Evolutionary conservation across 768 basidiomycete genomes (phyloP), one percentile per base, ranked within the genome.

Genomic region (Podaxis mareebaensis): DNA sequence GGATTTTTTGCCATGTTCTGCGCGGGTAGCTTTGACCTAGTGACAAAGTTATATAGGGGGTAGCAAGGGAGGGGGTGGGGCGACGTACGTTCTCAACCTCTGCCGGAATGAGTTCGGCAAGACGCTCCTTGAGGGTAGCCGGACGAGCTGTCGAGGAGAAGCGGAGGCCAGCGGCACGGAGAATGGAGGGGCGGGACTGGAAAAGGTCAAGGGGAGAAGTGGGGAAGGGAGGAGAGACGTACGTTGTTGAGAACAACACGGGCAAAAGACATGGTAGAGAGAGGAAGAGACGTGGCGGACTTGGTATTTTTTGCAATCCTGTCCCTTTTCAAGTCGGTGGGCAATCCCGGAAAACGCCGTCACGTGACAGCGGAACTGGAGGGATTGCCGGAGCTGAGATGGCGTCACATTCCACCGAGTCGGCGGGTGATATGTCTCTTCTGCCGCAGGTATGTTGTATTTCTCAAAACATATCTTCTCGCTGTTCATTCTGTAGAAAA

Each of bases 41-140:
- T 59, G 64, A 54, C 53, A 48, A 22, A 62, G 58, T 38, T 68
- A 40, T 64, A 62, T 15, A 65, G 36, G 11, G 65, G 36, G n/a
- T 15, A 51, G 13, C 4, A 24, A 4, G n/a, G 12, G 36, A 55
- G 39, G 17, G 46, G 20, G 11, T 33, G 20, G 63, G 22, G 13
- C 33, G 10, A 72, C 81, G 53, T 53, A 90, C 90, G 73, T 87
- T 85, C 73, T 91, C 90, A 62, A 89, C 84, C 73, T 96, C 90
- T 66, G 83, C 81, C 63, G 96, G 96, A 70, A 99, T 98, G 76
- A 98, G 87, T 78, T 97, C 93, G 38, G 92, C 86, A 65, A 99
- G 83, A 58, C 94, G 86, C 78, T 98, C 95, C 81, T 96, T 96
- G 74, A 99, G 85, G 28, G 93, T 87, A 64, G 85, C 82, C 49